These are phyloP conservation scores for Solanum piurae DNA, from an alignment of 257 asterid species.

Conservation along the genomic window DNA sequence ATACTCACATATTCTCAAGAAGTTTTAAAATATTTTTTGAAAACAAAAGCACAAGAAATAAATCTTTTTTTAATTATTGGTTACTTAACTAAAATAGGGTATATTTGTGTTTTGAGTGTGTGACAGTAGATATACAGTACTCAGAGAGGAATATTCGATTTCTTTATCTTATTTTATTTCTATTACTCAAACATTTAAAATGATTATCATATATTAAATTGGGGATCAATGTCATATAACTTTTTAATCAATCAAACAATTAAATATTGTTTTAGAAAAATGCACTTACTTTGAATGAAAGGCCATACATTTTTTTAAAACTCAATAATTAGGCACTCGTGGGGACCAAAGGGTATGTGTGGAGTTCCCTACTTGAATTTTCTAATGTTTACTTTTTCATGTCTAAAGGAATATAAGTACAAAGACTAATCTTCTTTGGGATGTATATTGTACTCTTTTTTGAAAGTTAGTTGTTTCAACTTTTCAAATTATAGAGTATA, in stretches of 20 bases:
- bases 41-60: background rate
- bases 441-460: background rate
- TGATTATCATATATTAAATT: background rate
- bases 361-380: constrained; percentile 1
- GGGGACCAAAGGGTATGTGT: constrained; percentile 1
- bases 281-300: background rate
- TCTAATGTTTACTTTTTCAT: constrained; percentile 3
- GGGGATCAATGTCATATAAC: background rate
- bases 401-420: constrained; percentile 1
- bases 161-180: background rate
- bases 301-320: background rate
- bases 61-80: constrained; percentile 3
- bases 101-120: background rate
- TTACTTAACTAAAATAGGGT: background rate
- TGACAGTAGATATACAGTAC: background rate
- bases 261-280: background rate
- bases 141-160: constrained; percentile 1
- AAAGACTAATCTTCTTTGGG: constrained; percentile 1
- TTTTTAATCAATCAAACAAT: constrained; percentile 1
- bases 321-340: constrained; percentile 13
- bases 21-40: constrained; percentile 2
- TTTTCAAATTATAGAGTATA: background rate
- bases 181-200: constrained; percentile 5
- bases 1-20: background rate
- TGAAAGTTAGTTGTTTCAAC: constrained; percentile 6